phyloP scores from a whole-genome alignment of 2,329 filamentous ascomycete species.

The Aspergillus spinulosporus region DNA sequence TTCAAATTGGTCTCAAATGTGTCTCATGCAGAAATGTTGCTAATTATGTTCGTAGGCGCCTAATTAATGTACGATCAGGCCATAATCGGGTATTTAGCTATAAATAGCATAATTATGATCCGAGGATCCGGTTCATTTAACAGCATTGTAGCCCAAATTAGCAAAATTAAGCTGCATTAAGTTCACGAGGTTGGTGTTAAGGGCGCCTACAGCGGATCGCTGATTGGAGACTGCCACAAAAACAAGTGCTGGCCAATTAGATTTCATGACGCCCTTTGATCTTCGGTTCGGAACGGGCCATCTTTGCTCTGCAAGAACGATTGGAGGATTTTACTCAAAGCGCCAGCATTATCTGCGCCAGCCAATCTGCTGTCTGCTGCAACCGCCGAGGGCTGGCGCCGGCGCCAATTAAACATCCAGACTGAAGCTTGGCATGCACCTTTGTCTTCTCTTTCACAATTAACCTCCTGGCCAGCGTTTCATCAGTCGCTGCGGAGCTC shows the following conservation, averaged over 20 bases:
- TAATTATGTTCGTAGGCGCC: slow-evolving; percentile 16
- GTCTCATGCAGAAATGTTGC: slow-evolving; percentile 14
- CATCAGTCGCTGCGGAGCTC: slow-evolving; percentile 17
- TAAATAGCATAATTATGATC: too few species aligned
- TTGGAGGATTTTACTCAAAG: slow-evolving; percentile 9
- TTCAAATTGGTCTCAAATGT: background rate
- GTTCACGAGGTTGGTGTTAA: slow-evolving; percentile 16
- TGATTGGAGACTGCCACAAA: background rate
- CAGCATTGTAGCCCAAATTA: slow-evolving; percentile 1
- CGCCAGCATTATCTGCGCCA: background rate
- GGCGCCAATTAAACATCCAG: slow-evolving; percentile 8
- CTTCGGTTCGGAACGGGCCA: slow-evolving; percentile 11
- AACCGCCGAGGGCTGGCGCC: slow-evolving; percentile 16
- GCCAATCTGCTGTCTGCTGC: slow-evolving; percentile 10
- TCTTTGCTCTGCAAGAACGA: background rate
- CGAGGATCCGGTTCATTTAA: background rate
- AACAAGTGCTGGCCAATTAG: slow-evolving; percentile 7
- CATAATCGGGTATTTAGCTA: background rate
- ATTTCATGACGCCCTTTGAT: background rate
- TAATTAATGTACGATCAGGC: background rate
- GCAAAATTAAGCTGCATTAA: slow-evolving; percentile 10
- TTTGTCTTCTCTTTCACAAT: slow-evolving; percentile 12
- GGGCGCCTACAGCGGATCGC: slow-evolving; percentile 17
- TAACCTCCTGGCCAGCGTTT: slow-evolving; percentile 13
- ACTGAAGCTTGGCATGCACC: slow-evolving; percentile 29